A percentile compares a stretch with the other conserved stretches of the same genome.
Conservation (phyloP, 352 stramenopile genomes). For the Halophytophthora polymorphica region DNA sequence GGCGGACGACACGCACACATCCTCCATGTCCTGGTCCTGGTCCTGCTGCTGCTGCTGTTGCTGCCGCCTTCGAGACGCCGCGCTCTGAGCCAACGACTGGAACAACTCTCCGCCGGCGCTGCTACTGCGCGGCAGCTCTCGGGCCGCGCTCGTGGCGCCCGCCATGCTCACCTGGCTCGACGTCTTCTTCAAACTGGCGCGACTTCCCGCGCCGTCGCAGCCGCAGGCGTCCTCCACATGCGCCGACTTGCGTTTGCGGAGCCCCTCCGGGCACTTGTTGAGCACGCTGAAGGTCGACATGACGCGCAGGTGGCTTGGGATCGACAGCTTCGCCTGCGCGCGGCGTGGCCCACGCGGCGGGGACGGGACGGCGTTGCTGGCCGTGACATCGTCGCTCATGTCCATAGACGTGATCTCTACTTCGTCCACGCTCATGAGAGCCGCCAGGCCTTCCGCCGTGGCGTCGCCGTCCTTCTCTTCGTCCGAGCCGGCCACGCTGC, state of each 20-base stretch:
- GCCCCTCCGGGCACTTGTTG: conserved; percentile 60
- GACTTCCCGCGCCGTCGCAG: conserved; percentile 5
- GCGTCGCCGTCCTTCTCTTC: conserved; percentile 11
- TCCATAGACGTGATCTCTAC: conserved; percentile 54
- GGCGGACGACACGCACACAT: conserved; percentile 13
- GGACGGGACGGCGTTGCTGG: conserved; percentile 15
- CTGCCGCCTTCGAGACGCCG: neutral
- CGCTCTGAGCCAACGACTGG: conserved; percentile 22
- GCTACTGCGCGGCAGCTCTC: conserved; percentile 15
- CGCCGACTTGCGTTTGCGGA: conserved; percentile 76
- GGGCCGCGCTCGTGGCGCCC: conserved; percentile 11
- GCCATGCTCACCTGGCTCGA: conserved; percentile 69
- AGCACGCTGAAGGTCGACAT: conserved; percentile 57
- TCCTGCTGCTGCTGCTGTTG: conserved; percentile 38
- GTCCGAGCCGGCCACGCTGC: conserved; percentile 9
- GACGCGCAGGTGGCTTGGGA: conserved; percentile 50
- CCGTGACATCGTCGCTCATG: conserved; percentile 17
- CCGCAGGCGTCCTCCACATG: conserved; percentile 45
- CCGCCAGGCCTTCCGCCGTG: neutral
- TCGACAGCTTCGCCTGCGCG: conserved; percentile 40
- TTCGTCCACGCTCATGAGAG: conserved; percentile 52
- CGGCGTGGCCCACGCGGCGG: conserved; percentile 11
- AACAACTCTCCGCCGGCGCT: conserved; percentile 24
- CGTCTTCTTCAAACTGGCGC: conserved; percentile 57
- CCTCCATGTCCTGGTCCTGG: conserved; percentile 55